Percentiles rank a stretch among this genome's conserved stretches.
Conservation (phyloP, 2,329 filamentous ascomycete genomes). For the Alternaria dauci region DNA sequence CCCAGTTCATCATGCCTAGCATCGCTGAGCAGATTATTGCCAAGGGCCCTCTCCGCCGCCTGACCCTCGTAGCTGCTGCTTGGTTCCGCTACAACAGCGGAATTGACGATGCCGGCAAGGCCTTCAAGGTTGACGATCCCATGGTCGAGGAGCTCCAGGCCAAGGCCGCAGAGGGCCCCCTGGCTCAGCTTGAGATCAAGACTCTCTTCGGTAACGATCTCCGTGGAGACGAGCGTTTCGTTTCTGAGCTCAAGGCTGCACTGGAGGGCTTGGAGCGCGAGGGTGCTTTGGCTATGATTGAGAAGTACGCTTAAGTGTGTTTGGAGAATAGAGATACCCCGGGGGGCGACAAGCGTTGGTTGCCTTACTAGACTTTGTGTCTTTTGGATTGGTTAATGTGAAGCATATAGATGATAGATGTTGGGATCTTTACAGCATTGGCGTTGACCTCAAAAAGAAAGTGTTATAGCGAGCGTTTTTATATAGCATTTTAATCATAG, state of each 20-base stretch:
- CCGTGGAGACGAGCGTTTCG: conserved; percentile 38
- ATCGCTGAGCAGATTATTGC: conserved; percentile 40
- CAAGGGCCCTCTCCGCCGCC: conserved; percentile 33
- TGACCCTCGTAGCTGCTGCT: conserved; percentile 35
- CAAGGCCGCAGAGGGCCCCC: conserved; percentile 26
- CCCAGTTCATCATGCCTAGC: conserved; percentile 42
- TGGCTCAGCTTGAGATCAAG: conserved; percentile 21
- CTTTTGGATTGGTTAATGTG: not conserved
- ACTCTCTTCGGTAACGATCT: conserved; percentile 40
- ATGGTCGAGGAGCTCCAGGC: conserved; percentile 38
- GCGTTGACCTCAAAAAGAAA: conserved; percentile 4
- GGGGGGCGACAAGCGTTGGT: not conserved
- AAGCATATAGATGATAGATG: conserved; percentile 7
- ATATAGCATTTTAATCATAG: not conserved
- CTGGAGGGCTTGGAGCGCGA: conserved; percentile 31
- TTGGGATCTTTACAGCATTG: not conserved
- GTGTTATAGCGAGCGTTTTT: conserved; percentile 3
- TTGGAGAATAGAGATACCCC: not conserved
- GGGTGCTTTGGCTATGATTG: conserved; percentile 33
- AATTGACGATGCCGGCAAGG: conserved; percentile 33
- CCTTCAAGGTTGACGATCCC: conserved; percentile 36
- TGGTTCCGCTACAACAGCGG: conserved; percentile 43
- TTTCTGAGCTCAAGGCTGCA: conserved; percentile 34
- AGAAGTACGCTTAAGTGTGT: conserved; percentile 25
- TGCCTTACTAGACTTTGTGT: not conserved